Evolutionary conservation across 176 grass and related monocot genomes (phyloP).

Genomic region (Hyparrhenia diplandra): DNA sequence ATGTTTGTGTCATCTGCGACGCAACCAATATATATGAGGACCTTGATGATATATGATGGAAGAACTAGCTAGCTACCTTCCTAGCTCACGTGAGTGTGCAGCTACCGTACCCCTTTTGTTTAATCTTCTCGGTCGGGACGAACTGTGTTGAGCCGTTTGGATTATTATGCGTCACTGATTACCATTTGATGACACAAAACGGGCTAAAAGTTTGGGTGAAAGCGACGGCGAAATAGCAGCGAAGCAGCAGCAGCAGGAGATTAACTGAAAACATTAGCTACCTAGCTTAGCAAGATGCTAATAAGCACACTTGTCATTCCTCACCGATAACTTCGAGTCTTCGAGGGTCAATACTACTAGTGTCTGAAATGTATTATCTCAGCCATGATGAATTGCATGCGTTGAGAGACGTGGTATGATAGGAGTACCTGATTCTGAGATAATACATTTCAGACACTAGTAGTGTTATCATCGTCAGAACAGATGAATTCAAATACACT

Average conservation of each 20-base stretch:
- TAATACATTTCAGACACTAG: too few species aligned
- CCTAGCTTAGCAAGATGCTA: too few species aligned
- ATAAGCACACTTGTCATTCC: background rate
- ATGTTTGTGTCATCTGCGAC: background rate
- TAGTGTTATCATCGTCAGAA: background rate
- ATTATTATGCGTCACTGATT: background rate
- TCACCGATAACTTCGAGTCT: background rate
- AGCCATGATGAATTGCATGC: background rate
- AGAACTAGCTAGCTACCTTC: background rate
- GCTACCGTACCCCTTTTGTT: background rate
- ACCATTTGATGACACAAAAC: background rate
- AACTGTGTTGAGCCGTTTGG: background rate
- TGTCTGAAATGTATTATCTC: background rate
- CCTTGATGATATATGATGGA: background rate
- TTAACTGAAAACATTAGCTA: too few species aligned
- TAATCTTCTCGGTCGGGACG: background rate
- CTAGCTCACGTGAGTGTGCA: too few species aligned
- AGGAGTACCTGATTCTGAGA: too few species aligned
- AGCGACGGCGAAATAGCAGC: background rate
- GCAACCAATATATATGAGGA: conserved; percentile 25
- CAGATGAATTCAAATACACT: too few species aligned
- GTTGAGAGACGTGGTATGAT: background rate
- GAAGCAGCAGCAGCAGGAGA: too few species aligned
- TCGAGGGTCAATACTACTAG: background rate
- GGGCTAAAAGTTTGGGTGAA: conserved; percentile 8